Percentiles rank a stretch among this genome's conserved stretches.
Evolutionary conservation across 2,329 filamentous ascomycete genomes (phyloP).

Genomic region (Botrytis paeoniae): DNA sequence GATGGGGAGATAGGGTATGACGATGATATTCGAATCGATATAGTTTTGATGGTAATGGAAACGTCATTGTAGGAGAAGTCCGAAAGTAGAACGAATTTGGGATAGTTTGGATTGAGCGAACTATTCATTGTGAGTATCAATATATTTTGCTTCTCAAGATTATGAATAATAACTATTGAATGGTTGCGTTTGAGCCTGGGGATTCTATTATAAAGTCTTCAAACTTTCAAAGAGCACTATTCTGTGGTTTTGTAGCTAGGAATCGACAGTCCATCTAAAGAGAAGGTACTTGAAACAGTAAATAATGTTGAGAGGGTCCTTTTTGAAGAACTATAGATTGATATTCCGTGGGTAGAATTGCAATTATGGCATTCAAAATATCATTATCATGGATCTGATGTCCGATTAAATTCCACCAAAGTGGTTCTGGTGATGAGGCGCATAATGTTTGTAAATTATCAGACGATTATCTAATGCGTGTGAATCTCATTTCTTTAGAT

Average conservation of each 20-base stretch:
- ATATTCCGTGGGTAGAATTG: background rate
- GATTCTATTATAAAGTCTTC: background rate
- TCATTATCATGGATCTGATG: accelerated
- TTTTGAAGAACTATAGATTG: background rate
- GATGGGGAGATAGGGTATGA: background rate
- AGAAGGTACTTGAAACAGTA: background rate
- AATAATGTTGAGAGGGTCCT: background rate
- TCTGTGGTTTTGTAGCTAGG: accelerated
- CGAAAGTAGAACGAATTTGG: background rate
- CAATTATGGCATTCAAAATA: background rate
- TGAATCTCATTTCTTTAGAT: background rate
- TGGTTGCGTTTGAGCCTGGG: accelerated
- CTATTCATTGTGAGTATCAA: background rate
- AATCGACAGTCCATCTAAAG: background rate
- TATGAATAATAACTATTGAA: accelerated
- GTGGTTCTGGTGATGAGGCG: no score
- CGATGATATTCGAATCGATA: accelerated
- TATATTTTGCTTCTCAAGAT: accelerated
- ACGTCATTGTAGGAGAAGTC: accelerated
- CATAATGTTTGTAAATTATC: no score
- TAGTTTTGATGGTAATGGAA: background rate
- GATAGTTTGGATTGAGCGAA: background rate
- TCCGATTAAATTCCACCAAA: no score
- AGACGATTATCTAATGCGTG: no score
- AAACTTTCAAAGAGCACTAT: accelerated